A percentile compares a stretch with the other conserved stretches of the same genome.
Evolutionary conservation across 2,329 filamentous ascomycete species (phyloP).

Genomic region (Sporothrix inflata): DNA sequence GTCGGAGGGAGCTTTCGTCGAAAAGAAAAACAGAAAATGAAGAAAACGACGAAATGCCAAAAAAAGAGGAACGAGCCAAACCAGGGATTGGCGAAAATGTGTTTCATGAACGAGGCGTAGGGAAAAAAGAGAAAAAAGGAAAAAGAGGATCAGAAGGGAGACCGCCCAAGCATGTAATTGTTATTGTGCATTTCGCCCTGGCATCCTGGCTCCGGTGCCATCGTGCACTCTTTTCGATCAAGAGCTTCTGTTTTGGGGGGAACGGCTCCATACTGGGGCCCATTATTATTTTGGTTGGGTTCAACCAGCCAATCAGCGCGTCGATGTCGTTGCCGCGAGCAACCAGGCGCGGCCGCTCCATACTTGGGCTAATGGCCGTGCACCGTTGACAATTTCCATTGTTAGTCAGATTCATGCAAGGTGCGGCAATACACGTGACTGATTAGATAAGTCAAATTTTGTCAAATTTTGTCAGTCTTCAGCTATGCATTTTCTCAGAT

Average conservation of each 20-base stretch:
- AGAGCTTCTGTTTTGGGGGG: constrained; percentile 28
- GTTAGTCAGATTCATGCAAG: not conserved
- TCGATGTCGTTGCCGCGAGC: constrained; percentile 37
- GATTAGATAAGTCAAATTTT: constrained; percentile 22
- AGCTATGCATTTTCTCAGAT: too few relatives aligned
- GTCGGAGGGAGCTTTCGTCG: not conserved
- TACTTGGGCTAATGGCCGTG: constrained; percentile 4
- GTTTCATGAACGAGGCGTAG: constrained; percentile 15
- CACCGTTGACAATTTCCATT: not conserved
- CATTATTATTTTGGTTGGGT: constrained; percentile 31
- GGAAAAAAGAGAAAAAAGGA: not conserved
- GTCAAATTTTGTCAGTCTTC: too few relatives aligned
- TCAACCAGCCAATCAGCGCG: constrained; percentile 33
- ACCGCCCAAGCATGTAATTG: constrained; percentile 26
- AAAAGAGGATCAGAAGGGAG: constrained; percentile 18
- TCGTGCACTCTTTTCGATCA: constrained; percentile 22
- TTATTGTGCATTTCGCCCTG: constrained; percentile 28
- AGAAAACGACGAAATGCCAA: not conserved
- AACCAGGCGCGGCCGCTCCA: constrained; percentile 26
- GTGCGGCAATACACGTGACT: not conserved
- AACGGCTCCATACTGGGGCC: not conserved
- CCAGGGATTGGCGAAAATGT: constrained; percentile 1
- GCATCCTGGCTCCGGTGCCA: constrained; percentile 18
- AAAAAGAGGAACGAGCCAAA: not conserved
- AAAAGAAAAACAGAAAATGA: not conserved